Percentiles rank a stretch among this genome's conserved stretches.
Evolutionary conservation across 192 early-diverging fungal genomes (phyloP).

Genomic region (Podila clonocystis): DNA sequence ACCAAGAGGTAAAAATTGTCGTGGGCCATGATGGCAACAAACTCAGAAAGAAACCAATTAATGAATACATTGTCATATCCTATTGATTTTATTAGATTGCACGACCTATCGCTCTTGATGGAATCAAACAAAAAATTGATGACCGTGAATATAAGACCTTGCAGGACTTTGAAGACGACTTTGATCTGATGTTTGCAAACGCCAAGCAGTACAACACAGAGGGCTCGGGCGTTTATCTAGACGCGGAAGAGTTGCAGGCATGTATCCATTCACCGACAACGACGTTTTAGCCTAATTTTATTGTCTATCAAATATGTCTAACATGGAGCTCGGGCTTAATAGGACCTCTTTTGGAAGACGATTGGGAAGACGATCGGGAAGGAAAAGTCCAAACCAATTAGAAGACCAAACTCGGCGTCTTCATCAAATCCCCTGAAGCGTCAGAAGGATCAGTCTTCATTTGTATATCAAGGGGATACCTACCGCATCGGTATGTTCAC

Average conservation of each 20-base stretch:
- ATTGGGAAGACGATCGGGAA: constrained; percentile 48
- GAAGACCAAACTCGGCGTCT: constrained; percentile 6
- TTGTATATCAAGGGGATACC: constrained; percentile 13
- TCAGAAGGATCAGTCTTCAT: constrained; percentile 14
- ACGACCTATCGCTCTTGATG: constrained; percentile 64
- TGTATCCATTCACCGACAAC: neutral
- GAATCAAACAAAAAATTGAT: constrained; percentile 70
- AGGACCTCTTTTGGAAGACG: constrained; percentile 43
- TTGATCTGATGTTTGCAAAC: constrained; percentile 88
- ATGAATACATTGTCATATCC: no score
- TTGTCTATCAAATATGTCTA: constrained; percentile 7
- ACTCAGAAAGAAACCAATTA: no score
- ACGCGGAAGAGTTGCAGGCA: constrained; percentile 71
- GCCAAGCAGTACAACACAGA: constrained; percentile 91
- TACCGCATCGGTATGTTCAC: constrained; percentile 30
- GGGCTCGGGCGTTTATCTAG: constrained; percentile 84
- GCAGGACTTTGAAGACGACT: constrained; percentile 81
- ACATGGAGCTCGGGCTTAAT: neutral
- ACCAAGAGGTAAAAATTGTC: constrained; percentile 5
- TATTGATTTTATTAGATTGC: constrained; percentile 51
- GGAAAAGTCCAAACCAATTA: constrained; percentile 6
- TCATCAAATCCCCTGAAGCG: constrained; percentile 16
- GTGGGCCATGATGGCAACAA: no score
- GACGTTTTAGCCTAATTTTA: neutral
- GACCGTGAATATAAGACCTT: constrained; percentile 71